Evolutionary conservation across 2,329 filamentous ascomycete genomes (phyloP), one percentile per base, ranked within the genome.

Genomic region (Magnaporthiopsis rhizophila): DNA sequence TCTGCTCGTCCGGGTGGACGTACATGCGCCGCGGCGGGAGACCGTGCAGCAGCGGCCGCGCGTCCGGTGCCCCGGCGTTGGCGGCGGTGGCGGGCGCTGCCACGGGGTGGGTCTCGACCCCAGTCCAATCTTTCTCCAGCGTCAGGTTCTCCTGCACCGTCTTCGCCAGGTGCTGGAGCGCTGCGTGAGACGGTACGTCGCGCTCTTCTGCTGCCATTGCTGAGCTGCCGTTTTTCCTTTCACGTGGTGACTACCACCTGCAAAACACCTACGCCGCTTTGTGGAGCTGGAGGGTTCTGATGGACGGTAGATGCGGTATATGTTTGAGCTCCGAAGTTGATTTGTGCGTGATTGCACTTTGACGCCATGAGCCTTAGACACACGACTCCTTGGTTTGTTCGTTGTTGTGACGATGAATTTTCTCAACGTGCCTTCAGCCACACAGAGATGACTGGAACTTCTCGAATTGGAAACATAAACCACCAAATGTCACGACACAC

Each of bases 1-100:
- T 86, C 76, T 94, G 91, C 76, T 93, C 90, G 73, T 95, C 91
- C 1, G 91, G 90, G 71, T 95, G 90, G 62, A 90, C 80, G 74
- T 95, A 94, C 58, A 92, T 81, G 59, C 88, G 84, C 59, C 84
- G 82, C 0, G 90, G 89, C 1, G 91, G 90, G 3, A 93, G 77
- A 32, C 91, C 91, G 28, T 86, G 88, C 65, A 95, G 81, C 63
- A 94, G 74, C 7, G 87, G 86, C 26, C 90, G 83, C 1, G 83
- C 77, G 45, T 53, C 45, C 12, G 86, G 79, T 57, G 74, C 71
- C 3, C 57, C 57, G 18, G 24, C 34, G 26, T 36, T 26, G 24
- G 67, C 68, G 26, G 72, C 70, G 59, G 71, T 72, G n/a, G 69
- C 62, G 28, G 65, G 76, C 73, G 68, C 76, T 65, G 71, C 77